Percentiles rank a stretch among this genome's conserved stretches.
Conservation (phyloP, 129 eudicot species). For the Calendula officinalis region DNA sequence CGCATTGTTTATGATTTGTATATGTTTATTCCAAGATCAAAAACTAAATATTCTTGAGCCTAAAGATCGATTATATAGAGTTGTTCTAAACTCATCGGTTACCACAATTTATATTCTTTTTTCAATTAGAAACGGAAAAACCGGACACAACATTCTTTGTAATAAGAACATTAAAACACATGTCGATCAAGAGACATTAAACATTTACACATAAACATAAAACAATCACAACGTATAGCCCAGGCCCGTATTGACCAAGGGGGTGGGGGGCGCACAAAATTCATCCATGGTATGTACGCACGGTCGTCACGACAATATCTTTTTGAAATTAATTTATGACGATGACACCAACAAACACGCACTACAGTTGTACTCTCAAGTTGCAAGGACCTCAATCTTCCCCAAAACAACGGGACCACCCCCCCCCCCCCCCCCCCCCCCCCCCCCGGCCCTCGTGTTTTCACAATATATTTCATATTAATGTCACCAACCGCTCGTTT, state of each 20-base stretch:
- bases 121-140: neutral
- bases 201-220: neutral
- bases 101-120: too few relatives aligned
- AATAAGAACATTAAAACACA: neutral
- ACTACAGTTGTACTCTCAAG: constrained; percentile 31
- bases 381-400: constrained; percentile 33
- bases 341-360: constrained; percentile 32
- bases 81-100: too few relatives aligned
- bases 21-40: too few relatives aligned
- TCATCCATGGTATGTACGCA: constrained; percentile 11
- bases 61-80: too few relatives aligned
- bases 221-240: constrained; percentile 11
- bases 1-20: too few relatives aligned
- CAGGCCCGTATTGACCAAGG: constrained; percentile 11
- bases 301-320: constrained; percentile 29
- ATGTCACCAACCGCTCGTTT: constrained; percentile 29
- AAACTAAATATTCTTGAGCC: too few relatives aligned
- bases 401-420: constrained; percentile 27
- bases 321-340: constrained; percentile 41
- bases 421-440: too few relatives aligned
- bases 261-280: neutral
- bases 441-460: constrained; percentile 33
- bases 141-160: neutral
- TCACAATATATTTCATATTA: constrained; percentile 19
- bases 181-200: constrained; percentile 1